Conservation (phyloP, 78 protist species). For the Dictyostelium citrinum region DNA sequence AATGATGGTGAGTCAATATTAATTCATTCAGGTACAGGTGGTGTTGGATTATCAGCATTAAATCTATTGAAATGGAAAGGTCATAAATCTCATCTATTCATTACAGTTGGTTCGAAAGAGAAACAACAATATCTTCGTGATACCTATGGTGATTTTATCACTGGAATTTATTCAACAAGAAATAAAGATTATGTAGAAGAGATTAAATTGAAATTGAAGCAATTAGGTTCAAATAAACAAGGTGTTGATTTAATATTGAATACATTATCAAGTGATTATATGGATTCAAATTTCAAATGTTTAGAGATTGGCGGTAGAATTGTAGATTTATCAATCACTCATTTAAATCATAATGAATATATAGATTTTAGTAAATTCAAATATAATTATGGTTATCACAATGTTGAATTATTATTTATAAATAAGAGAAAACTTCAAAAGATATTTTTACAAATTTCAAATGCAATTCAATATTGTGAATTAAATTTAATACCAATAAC, state of each 20-base stretch:
- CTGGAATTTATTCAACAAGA: neutral
- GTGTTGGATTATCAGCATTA: slow-evolving; percentile 88
- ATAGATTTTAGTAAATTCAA: slow-evolving; percentile 1
- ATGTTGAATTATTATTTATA: neutral
- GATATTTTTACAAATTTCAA: neutral
- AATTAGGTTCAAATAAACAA: neutral
- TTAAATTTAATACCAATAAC: neutral
- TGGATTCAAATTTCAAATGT: slow-evolving; percentile 23
- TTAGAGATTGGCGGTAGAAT: slow-evolving; percentile 44
- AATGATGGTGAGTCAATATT: slow-evolving; percentile 48
- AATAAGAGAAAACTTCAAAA: neutral
- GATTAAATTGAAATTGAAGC: neutral
- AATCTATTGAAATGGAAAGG: slow-evolving; percentile 80
- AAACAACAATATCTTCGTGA: neutral
- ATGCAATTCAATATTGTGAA: neutral
- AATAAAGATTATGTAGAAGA: neutral
- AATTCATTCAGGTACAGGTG: slow-evolving; percentile 82
- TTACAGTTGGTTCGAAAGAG: slow-evolving; percentile 51
- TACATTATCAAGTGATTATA: slow-evolving; percentile 50
- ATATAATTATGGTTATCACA: neutral
- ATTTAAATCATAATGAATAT: slow-evolving; percentile 13
- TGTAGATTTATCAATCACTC: slow-evolving; percentile 57
- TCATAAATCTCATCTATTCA: neutral
- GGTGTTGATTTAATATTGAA: slow-evolving; percentile 77
- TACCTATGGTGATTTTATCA: neutral